Conservation (phyloP, 2,329 filamentous ascomycete species). For the Talaromyces sp. region DNA sequence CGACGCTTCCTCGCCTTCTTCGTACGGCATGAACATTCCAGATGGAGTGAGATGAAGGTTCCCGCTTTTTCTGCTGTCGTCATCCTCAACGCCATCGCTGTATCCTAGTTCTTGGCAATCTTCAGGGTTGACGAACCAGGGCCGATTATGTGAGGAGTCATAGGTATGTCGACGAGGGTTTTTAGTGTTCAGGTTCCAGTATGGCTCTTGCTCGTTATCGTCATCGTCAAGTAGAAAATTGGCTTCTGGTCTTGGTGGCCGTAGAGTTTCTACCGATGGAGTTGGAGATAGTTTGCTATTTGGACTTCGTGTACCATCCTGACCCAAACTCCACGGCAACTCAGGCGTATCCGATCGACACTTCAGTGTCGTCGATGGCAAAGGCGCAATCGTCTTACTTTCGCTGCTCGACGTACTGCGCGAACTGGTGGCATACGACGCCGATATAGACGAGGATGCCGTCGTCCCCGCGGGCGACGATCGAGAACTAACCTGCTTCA, state of each 20-base stretch:
- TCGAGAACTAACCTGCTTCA: conserved; percentile 59
- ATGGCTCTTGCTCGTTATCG: conserved; percentile 52
- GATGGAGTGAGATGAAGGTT: conserved; percentile 74
- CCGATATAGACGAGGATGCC: not conserved
- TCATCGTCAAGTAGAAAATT: conserved; percentile 62
- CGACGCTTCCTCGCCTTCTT: conserved; percentile 59
- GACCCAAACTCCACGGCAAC: conserved; percentile 25
- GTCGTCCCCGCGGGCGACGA: conserved; percentile 40
- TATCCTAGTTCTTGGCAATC: conserved; percentile 53
- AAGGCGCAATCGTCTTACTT: conserved; percentile 79
- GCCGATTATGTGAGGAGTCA: conserved; percentile 18
- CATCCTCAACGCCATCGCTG: not conserved
- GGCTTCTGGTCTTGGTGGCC: conserved; percentile 62
- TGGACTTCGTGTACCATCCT: conserved; percentile 38
- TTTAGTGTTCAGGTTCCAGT: conserved; percentile 37
- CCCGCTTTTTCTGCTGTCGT: conserved; percentile 15
- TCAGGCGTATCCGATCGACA: conserved; percentile 74
- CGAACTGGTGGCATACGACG: conserved; percentile 20
- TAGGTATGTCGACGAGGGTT: not conserved
- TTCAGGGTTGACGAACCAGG: conserved; percentile 31
- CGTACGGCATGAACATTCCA: conserved; percentile 87
- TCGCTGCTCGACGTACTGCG: conserved; percentile 55
- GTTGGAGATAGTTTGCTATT: conserved; percentile 57
- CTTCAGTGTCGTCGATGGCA: conserved; percentile 83
- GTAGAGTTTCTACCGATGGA: conserved; percentile 75